phyloP scores from a whole-genome alignment of 345 rosid genomes.

The Eucalyptus erythrocorys region DNA sequence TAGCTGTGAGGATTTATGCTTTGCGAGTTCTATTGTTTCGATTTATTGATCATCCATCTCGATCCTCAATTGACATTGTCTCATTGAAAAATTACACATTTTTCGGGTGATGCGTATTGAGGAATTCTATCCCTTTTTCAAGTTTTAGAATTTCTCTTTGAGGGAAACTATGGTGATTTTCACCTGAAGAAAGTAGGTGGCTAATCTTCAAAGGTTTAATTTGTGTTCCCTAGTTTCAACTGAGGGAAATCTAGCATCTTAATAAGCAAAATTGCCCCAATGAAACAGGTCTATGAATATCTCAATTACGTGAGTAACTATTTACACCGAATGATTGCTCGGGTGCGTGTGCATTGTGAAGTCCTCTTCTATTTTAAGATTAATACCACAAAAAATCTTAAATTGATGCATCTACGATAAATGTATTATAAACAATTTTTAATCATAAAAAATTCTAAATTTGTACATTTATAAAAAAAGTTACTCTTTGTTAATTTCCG shows the following conservation, averaged over 20 bases:
- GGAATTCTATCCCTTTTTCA: background rate
- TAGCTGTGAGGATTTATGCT: background rate
- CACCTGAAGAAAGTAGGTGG: background rate
- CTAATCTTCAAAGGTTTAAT: background rate
- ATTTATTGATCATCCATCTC: background rate
- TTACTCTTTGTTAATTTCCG: rapidly evolving
- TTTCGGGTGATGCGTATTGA: background rate
- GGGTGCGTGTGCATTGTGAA: background rate
- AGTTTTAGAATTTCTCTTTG: background rate
- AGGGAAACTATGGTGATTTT: background rate
- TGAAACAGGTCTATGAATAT: background rate
- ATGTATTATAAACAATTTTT: too few species aligned
- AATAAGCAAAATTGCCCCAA: background rate
- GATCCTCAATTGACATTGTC: background rate
- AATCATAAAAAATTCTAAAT: too few species aligned
- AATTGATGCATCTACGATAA: rapidly evolving
- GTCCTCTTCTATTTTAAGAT: background rate
- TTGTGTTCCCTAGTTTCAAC: background rate
- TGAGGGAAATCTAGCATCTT: background rate
- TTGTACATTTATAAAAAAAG: rapidly evolving
- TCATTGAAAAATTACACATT: background rate
- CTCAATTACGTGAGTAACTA: rapidly evolving
- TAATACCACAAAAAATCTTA: too few species aligned
- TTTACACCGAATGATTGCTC: background rate
- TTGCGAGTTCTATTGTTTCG: background rate